phyloP scores from a whole-genome alignment of 1,139 yeast genomes.

The Yarrowia galli region DNA sequence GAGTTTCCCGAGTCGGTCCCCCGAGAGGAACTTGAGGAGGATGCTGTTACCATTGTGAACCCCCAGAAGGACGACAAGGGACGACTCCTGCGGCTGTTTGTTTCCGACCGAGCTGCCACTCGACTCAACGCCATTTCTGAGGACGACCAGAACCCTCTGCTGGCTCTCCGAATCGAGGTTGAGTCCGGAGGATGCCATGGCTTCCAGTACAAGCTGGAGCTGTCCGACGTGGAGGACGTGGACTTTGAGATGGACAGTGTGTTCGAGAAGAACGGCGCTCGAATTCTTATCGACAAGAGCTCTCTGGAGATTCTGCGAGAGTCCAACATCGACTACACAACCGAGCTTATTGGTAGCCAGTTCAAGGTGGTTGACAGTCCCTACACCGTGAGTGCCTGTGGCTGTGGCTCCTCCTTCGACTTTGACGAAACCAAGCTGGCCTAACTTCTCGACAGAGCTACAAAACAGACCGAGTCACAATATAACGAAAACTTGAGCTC shows the following conservation, averaged over 20 bases:
- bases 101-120: constrained; percentile 58
- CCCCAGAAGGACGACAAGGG: constrained; percentile 50
- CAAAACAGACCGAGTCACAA: not conserved
- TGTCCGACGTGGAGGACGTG: constrained; percentile 59
- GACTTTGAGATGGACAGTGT: constrained; percentile 57
- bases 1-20: constrained; percentile 38
- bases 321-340: constrained; percentile 85
- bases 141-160: constrained; percentile 64
- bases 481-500: constrained; percentile 5
- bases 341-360: constrained; percentile 93
- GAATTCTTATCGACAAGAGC: constrained; percentile 77
- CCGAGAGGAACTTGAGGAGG: not conserved
- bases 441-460: not conserved
- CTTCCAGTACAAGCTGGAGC: constrained; percentile 81
- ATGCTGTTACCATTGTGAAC: constrained; percentile 42
- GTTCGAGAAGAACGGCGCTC: constrained; percentile 73
- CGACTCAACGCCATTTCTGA: constrained; percentile 65
- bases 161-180: constrained; percentile 78
- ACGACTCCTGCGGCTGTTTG: constrained; percentile 50
- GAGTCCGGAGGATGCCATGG: constrained; percentile 99
- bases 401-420: constrained; percentile 96
- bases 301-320: constrained; percentile 85
- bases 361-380: constrained; percentile 93
- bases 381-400: constrained; percentile 89
- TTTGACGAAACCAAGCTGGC: constrained; percentile 64